A percentile compares a stretch with the other conserved stretches of the same genome.
These are phyloP conservation scores for Halophytophthora polymorphica DNA, from an alignment of 352 stramenopile species.

Conservation along the genomic window DNA sequence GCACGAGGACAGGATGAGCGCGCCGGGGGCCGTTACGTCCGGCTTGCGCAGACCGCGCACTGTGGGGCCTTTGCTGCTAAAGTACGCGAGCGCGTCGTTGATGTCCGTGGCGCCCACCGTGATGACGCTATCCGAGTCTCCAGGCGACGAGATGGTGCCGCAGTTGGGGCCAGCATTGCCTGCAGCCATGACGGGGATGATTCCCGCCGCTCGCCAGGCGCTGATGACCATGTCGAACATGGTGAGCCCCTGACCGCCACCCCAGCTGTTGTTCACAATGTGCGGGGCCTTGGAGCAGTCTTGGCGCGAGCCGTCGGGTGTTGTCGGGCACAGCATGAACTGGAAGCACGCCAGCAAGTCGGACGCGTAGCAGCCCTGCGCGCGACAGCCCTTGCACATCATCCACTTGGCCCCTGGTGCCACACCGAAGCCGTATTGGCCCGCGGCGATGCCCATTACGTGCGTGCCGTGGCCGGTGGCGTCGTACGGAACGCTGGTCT, in stretches of 20 bases:
- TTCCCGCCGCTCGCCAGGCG: constrained; percentile 41
- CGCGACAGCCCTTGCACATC: constrained; percentile 46
- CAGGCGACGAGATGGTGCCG: constrained; percentile 45
- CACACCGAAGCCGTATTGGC: constrained; percentile 46
- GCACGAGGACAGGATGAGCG: constrained; percentile 43
- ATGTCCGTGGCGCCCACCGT: constrained; percentile 55
- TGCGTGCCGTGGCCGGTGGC: constrained; percentile 53
- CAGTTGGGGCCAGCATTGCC: constrained; percentile 56
- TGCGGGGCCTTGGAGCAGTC: constrained; percentile 53
- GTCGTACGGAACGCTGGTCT: constrained; percentile 35
- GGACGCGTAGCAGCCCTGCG: constrained; percentile 35
- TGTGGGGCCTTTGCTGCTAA: constrained; percentile 54
- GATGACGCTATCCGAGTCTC: constrained; percentile 55
- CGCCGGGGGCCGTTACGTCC: constrained; percentile 48
- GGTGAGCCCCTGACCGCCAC: constrained; percentile 37
- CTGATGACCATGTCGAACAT: constrained; percentile 45
- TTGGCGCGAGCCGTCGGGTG: constrained; percentile 25
- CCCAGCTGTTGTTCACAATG: constrained; percentile 76
- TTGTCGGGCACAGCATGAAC: constrained; percentile 69
- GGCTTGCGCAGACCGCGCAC: constrained; percentile 46
- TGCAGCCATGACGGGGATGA: constrained; percentile 55
- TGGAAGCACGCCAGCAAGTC: constrained; percentile 55
- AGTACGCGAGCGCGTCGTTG: constrained; percentile 36
- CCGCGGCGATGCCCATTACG: constrained; percentile 43
- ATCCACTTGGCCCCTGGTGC: constrained; percentile 57